Evolutionary conservation across 441 rosid genomes (phyloP).

Genomic region (Croton setiger): DNA sequence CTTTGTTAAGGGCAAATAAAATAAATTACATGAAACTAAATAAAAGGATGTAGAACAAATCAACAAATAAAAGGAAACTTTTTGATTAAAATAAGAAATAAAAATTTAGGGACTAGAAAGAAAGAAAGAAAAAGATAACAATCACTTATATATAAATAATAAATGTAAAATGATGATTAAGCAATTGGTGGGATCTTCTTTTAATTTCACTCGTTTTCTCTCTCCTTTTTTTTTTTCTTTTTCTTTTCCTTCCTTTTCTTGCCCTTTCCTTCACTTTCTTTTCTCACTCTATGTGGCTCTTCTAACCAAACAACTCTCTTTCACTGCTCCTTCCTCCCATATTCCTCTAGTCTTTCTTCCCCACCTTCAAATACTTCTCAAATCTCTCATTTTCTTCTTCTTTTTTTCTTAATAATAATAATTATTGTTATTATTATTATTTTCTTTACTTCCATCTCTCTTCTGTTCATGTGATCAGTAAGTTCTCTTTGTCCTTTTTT

Average conservation of each 20-base stretch:
- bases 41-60: neutral
- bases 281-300: constrained; percentile 34
- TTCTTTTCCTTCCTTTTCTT: neutral
- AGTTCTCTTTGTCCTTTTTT: constrained; percentile 19
- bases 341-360: constrained; percentile 12
- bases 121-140: neutral
- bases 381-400: constrained; percentile 11
- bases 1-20: too few species aligned
- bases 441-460: constrained; percentile 4
- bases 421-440: neutral
- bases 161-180: constrained; percentile 2
- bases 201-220: constrained; percentile 4
- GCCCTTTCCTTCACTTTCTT: neutral
- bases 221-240: neutral
- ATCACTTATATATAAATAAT: neutral
- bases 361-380: constrained; percentile 5
- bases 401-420: constrained; percentile 14
- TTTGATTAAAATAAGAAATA: neutral
- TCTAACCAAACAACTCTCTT: constrained; percentile 14
- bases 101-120: neutral
- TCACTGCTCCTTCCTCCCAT: constrained; percentile 38
- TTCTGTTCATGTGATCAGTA: constrained; percentile 52
- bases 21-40: too few species aligned
- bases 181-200: neutral
- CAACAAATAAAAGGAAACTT: neutral